Conservation (phyloP, 2,329 filamentous ascomycete genomes). For the Aspergillus costaricaensis region DNA sequence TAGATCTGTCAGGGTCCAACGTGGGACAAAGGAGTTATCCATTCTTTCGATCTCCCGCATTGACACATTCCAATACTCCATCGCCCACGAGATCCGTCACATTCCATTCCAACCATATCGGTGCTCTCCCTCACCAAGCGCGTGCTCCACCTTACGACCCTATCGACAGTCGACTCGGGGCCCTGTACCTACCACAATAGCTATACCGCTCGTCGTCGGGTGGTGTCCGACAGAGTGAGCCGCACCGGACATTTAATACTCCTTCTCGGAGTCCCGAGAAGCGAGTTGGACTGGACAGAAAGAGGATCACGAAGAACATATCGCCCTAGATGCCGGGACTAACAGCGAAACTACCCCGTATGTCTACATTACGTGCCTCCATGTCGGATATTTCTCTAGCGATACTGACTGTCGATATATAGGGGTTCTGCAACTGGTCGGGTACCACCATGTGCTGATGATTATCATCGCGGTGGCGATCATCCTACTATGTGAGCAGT, state of each 20-base stretch:
- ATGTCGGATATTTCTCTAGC: not conserved
- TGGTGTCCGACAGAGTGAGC: conserved; percentile 10
- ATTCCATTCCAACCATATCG: conserved; percentile 27
- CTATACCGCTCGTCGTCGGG: not conserved
- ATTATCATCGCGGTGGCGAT: conserved; percentile 91
- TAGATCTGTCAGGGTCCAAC: conserved; percentile 23
- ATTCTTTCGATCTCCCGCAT: conserved; percentile 20
- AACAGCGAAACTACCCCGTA: conserved; percentile 11
- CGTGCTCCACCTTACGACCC: not conserved
- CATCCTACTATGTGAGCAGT: conserved; percentile 82
- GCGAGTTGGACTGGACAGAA: conserved; percentile 32
- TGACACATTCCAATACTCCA: conserved; percentile 12
- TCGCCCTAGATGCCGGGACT: conserved; percentile 12
- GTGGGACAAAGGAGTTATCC: conserved; percentile 10
- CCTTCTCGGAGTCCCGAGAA: conserved; percentile 46
- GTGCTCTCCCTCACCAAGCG: conserved; percentile 6
- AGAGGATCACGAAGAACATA: conserved; percentile 12
- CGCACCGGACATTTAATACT: conserved; percentile 21
- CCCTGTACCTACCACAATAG: not conserved
- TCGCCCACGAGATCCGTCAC: conserved; percentile 20
- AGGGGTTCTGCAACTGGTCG: conserved; percentile 64
- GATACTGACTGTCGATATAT: conserved; percentile 11
- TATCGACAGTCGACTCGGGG: not conserved
- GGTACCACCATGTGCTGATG: conserved; percentile 90
- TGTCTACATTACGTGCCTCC: conserved; percentile 34